Conservation (phyloP, 768 basidiomycete genomes). For the Suillus weaverae region DNA sequence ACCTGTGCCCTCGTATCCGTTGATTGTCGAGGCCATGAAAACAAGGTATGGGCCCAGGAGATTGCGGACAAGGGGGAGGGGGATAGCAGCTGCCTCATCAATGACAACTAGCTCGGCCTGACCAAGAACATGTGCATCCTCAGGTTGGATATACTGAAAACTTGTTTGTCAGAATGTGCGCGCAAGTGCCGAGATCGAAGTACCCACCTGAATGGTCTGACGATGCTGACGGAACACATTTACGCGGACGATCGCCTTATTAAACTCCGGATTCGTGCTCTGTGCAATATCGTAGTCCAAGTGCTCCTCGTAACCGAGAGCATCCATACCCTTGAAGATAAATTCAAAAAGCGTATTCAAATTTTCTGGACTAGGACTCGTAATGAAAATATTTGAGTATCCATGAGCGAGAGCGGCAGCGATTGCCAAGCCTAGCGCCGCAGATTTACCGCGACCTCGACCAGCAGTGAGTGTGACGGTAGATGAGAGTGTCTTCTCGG, state of each 20-base stretch:
- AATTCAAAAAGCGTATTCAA: slow-evolving; percentile 98
- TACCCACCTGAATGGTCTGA: slow-evolving; percentile 89
- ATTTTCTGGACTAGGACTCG: slow-evolving; percentile 96
- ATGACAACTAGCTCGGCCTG: slow-evolving; percentile 98
- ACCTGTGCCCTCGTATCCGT: slow-evolving; percentile 99
- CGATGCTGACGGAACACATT: slow-evolving; percentile 92
- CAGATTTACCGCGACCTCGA: slow-evolving; percentile 95
- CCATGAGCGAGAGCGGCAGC: slow-evolving; percentile 91
- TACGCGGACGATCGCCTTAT: slow-evolving; percentile 93
- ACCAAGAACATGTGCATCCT: slow-evolving; percentile 96
- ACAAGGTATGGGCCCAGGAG: slow-evolving; percentile 96
- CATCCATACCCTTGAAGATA: slow-evolving; percentile 95
- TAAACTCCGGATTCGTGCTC: slow-evolving; percentile 92
- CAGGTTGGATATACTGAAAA: slow-evolving; percentile 93
- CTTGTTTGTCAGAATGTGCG: background rate
- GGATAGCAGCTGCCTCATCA: slow-evolving; percentile 98
- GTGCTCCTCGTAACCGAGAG: slow-evolving; percentile 94
- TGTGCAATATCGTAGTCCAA: slow-evolving; percentile 96
- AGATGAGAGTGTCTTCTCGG: slow-evolving; percentile 90
- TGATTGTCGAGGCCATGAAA: slow-evolving; percentile 99
- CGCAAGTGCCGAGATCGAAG: background rate
- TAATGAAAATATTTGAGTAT: slow-evolving; percentile 97
- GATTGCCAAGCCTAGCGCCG: slow-evolving; percentile 92
- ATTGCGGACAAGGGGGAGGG: slow-evolving; percentile 91
- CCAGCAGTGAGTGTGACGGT: slow-evolving; percentile 94